These are phyloP conservation scores for Ammopiptanthus mongolicus DNA, from an alignment of 306 rosid genomes.

Conservation along the genomic window DNA sequence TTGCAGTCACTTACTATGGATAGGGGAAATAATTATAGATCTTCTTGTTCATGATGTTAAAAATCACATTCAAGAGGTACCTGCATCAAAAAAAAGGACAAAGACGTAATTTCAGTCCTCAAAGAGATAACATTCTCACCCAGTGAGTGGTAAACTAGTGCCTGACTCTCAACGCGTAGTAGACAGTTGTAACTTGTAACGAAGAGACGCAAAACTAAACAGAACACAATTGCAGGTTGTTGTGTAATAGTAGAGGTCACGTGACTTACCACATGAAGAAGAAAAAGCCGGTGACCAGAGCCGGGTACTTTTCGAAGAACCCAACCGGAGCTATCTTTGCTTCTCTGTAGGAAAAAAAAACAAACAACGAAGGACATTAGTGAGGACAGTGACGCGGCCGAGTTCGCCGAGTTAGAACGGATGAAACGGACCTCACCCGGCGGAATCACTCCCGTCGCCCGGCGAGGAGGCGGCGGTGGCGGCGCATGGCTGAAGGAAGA, in stretches of 20 bases:
- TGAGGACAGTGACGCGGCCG: slow-evolving; percentile 24
- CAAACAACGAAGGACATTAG: slow-evolving; percentile 9
- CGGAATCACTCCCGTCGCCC: slow-evolving; percentile 82
- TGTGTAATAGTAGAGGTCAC: background rate
- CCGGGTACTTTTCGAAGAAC: slow-evolving; percentile 54
- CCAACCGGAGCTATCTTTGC: slow-evolving; percentile 68
- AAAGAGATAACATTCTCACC: background rate
- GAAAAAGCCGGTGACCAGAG: slow-evolving; percentile 74
- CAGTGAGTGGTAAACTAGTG: background rate
- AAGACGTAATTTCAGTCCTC: background rate
- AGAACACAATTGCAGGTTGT: background rate
- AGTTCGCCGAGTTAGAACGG: slow-evolving; percentile 59
- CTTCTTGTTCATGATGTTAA: slow-evolving; percentile 93
- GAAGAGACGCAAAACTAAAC: background rate
- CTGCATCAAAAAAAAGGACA: slow-evolving; percentile 37
- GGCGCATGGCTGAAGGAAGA: slow-evolving; percentile 42
- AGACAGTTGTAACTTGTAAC: background rate
- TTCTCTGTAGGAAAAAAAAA: slow-evolving; percentile 36
- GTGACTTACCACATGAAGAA: slow-evolving; percentile 80
- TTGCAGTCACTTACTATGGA: slow-evolving; percentile 61
- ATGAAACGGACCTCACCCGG: slow-evolving; percentile 99
- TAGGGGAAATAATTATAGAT: slow-evolving; percentile 94
- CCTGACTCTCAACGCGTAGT: background rate
- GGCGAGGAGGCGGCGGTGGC: slow-evolving; percentile 71
- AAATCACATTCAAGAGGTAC: slow-evolving; percentile 93